A percentile compares a stretch with the other conserved stretches of the same genome.
Evolutionary conservation across 768 basidiomycete species (phyloP).

Genomic region (Tephrocybe rancida): DNA sequence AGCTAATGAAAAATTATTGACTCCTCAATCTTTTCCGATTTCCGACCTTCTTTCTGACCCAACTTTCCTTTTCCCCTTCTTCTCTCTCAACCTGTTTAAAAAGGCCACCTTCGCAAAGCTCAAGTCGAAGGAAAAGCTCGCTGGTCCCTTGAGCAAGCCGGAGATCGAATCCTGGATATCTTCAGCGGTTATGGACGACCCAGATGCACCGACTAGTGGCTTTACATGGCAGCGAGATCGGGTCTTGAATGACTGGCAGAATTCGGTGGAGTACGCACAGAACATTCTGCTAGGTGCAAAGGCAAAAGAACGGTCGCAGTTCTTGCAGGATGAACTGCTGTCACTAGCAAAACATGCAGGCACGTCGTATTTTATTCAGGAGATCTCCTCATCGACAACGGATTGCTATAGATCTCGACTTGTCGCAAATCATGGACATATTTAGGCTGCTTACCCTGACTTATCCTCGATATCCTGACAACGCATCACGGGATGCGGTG

Average conservation of each 20-base stretch:
- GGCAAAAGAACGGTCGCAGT: constrained; percentile 56
- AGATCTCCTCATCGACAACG: background rate
- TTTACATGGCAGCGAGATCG: constrained; percentile 54
- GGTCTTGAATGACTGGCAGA: constrained; percentile 57
- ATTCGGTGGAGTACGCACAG: constrained; percentile 57
- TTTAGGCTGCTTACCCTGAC: constrained; percentile 75
- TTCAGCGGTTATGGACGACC: constrained; percentile 37
- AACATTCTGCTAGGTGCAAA: constrained; percentile 48
- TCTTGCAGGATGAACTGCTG: constrained; percentile 63
- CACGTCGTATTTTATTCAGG: constrained; percentile 29
- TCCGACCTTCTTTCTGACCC: background rate
- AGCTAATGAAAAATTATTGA: constrained; percentile 10
- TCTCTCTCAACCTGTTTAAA: constrained; percentile 33
- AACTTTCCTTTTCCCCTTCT: background rate
- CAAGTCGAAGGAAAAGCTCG: constrained; percentile 45
- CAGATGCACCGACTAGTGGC: constrained; percentile 31
- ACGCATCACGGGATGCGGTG: constrained; percentile 69
- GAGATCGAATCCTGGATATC: constrained; percentile 71
- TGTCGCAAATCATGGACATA: constrained; percentile 66
- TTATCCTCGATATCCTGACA: constrained; percentile 79
- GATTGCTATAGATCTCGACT: constrained; percentile 49
- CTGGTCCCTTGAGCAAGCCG: constrained; percentile 43
- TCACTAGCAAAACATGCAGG: constrained; percentile 61
- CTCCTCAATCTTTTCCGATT: background rate
- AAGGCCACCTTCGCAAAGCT: constrained; percentile 49